Conservation (phyloP, 2,329 filamentous ascomycete genomes). For the Beauveria medogensis region DNA sequence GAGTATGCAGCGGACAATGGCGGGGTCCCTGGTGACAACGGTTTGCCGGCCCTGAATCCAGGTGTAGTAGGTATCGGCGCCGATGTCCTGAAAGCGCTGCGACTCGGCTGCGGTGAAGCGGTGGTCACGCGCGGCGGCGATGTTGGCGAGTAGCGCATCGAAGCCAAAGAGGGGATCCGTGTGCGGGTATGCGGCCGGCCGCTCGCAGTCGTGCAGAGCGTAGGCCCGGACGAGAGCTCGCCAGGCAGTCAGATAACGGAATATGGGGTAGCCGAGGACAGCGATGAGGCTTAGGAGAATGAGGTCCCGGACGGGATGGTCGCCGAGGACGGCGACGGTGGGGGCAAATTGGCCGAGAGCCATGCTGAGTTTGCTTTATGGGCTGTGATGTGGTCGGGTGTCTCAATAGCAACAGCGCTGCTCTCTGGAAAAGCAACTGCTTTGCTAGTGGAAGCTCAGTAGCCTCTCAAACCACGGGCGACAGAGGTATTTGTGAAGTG, state of each 20-base stretch:
- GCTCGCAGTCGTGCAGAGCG: neutral
- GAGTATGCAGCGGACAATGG: slow-evolving; percentile 14
- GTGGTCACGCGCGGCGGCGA: neutral
- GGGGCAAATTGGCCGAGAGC: no score
- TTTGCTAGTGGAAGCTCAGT: no score
- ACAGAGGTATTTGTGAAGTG: no score
- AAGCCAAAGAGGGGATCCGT: slow-evolving; percentile 3
- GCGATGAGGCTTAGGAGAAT: neutral
- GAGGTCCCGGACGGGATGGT: neutral
- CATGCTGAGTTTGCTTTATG: no score
- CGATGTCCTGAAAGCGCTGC: neutral
- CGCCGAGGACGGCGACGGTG: neutral
- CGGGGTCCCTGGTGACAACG: slow-evolving; percentile 14
- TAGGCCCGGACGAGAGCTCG: neutral
- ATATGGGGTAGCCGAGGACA: neutral
- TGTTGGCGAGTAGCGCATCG: neutral
- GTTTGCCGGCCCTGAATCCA: neutral
- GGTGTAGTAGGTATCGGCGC: slow-evolving; percentile 3
- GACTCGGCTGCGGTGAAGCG: neutral
- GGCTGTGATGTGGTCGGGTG: no score
- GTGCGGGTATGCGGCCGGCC: neutral
- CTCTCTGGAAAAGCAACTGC: no score
- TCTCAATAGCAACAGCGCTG: no score
- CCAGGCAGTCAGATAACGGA: neutral
- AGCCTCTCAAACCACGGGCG: no score